Base-by-base conservation (phyloP, 768 basidiomycete genomes). In the Candolleomyces eurysporus region DNA sequence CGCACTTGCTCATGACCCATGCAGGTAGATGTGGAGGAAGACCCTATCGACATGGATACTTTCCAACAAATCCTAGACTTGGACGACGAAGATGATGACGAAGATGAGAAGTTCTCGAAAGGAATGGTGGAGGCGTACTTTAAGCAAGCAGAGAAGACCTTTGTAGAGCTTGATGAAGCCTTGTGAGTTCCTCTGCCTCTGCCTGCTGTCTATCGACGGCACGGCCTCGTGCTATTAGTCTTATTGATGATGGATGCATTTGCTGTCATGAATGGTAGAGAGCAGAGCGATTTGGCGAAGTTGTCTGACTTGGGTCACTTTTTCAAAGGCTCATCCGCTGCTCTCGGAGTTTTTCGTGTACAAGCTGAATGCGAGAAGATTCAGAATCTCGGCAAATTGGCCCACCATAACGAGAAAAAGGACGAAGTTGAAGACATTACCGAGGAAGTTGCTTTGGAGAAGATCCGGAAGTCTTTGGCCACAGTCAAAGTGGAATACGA, bases 291-390 rank as follows among this genome's bases (percentile, higher is more conserved):
- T 26, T 26, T 26, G 26, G 26, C 26, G 26, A 26, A 2, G 58
- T 84, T 99, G 17, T 89, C 91, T 2, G 75, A 78, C n/a, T 81
- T 90, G 10, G 97, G 96, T 0, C 97, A 99, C 75, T 99, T 92
- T 76, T 86, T 98, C 70, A 99, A 98, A 75, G 96, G 96, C 50
- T 98, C 96, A 3, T 96, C 95, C 13, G 96, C 96, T 31, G 93
- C 96, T 3, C 82, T 99, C 49, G 96, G 97, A 26, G 84, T 96
- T 36, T 76, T 76, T 61, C 84, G 84, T 64, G 95, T 99, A 56
- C 90, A 93, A 71, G 82, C 77, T 14, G 87, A 88, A 26, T 98
- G 96, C 78, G 94, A 94, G 73, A 83, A 84, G 74, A 95, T 98
- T 68, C 96, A 98, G 75, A 86, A 96, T 74, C 89, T 87, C 67